These are phyloP conservation scores for Alternaria gaisen DNA, from an alignment of 2,329 filamentous ascomycete genomes.

Conservation along the genomic window DNA sequence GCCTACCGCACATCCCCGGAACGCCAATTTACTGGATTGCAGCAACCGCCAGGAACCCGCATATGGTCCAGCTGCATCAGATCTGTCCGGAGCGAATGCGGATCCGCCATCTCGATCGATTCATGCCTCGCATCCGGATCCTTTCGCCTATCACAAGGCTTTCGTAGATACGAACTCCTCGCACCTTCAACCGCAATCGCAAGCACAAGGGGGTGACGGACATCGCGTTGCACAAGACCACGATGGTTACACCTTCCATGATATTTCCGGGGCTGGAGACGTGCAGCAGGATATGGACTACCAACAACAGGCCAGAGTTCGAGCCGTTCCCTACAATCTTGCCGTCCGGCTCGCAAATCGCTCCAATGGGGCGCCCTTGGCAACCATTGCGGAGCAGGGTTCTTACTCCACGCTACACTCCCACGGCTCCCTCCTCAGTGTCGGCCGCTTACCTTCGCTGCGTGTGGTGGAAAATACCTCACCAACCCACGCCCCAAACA, in stretches of 20 bases:
- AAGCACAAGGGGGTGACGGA: slow-evolving; percentile 6
- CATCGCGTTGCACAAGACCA: slow-evolving; percentile 11
- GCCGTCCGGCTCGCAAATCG: slow-evolving; percentile 39
- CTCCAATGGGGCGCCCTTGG: slow-evolving; percentile 51
- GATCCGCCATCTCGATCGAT: slow-evolving; percentile 11
- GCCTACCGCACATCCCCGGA: slow-evolving; percentile 2
- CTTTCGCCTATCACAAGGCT: slow-evolving; percentile 33
- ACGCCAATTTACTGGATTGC: slow-evolving; percentile 18
- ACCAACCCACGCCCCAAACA: slow-evolving; percentile 21
- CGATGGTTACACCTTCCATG: slow-evolving; percentile 25
- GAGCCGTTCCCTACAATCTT: slow-evolving; percentile 35
- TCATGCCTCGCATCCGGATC: slow-evolving; percentile 23
- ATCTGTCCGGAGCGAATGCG: slow-evolving; percentile 8
- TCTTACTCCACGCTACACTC: slow-evolving; percentile 54
- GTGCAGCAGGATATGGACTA: slow-evolving; percentile 11
- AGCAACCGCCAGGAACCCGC: slow-evolving; percentile 19
- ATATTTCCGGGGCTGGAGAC: slow-evolving; percentile 8
- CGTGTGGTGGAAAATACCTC: slow-evolving; percentile 25
- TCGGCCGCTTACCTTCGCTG: slow-evolving; percentile 29
- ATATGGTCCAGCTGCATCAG: slow-evolving; percentile 18
- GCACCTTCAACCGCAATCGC: slow-evolving; percentile 2
- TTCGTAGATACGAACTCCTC: slow-evolving; percentile 20
- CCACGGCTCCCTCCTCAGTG: slow-evolving; percentile 36
- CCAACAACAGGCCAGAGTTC: slow-evolving; percentile 28
- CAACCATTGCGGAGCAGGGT: slow-evolving; percentile 55